Percentiles rank a stretch among this genome's conserved stretches.
Evolutionary conservation across 1,284 basidiomycete species (phyloP).

Genomic region (Ceratobasidium sp.): DNA sequence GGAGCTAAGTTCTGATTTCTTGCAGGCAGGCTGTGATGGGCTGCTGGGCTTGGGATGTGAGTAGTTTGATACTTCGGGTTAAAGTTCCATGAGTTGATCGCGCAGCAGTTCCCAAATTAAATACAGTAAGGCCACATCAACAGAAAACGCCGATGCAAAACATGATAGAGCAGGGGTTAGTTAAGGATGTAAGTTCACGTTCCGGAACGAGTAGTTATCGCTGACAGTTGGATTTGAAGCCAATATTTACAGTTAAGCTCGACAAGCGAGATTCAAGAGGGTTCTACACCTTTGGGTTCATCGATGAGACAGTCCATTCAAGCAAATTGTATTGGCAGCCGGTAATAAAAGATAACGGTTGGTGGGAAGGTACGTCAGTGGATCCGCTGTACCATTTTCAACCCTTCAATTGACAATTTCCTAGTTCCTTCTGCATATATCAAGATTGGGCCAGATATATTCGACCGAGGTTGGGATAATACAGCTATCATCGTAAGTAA

Average conservation of each 20-base stretch:
- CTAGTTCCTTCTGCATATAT: conserved; percentile 24
- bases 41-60: conserved; percentile 32
- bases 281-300: conserved; percentile 39
- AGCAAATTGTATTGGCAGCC: conserved; percentile 2
- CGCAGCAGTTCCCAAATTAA: conserved; percentile 3
- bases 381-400: neutral
- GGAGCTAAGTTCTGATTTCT: conserved; percentile 30
- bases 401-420: neutral
- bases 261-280: conserved; percentile 34
- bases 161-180: conserved; percentile 36
- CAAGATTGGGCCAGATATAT: conserved; percentile 3
- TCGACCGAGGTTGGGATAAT: neutral
- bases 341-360: neutral
- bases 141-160: conserved; percentile 38
- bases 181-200: neutral
- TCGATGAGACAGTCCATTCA: conserved; percentile 8
- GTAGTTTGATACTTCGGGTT: neutral
- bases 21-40: conserved; percentile 31
- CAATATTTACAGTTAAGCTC: conserved; percentile 38
- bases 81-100: conserved; percentile 1
- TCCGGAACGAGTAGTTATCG: neutral
- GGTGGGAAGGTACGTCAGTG: conserved; percentile 1
- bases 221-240: neutral
- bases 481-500: conserved; percentile 6
- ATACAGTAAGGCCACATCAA: conserved; percentile 2